phyloP scores from a whole-genome alignment of 2,329 filamentous ascomycete genomes.

The Anthostomella pinea region DNA sequence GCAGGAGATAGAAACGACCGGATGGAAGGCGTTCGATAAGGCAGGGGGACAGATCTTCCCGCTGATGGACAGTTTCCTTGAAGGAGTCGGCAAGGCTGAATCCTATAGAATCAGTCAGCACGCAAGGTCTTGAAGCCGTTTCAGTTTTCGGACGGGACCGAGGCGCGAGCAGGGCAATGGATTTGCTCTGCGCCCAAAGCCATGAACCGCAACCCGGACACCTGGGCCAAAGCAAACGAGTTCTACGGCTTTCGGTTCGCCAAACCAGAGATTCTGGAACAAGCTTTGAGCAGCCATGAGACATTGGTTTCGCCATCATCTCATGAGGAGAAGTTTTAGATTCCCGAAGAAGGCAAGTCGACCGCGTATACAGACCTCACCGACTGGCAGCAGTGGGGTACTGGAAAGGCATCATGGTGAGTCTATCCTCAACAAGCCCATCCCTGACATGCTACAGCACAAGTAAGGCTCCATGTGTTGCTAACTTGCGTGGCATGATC shows the following conservation, averaged over 20 bases:
- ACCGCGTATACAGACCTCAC: conserved; percentile 1
- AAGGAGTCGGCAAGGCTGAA: conserved; percentile 21
- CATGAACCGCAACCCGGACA: conserved; percentile 3
- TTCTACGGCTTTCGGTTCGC: conserved; percentile 14
- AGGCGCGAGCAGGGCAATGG: conserved; percentile 4
- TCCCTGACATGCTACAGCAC: too few species aligned
- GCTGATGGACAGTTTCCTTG: conserved; percentile 23
- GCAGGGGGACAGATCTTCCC: conserved; percentile 9
- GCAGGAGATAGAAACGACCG: conserved; percentile 1
- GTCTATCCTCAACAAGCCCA: too few species aligned
- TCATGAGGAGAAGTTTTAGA: not conserved
- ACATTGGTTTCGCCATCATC: too few species aligned
- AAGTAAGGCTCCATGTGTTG: too few species aligned
- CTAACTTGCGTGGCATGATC: too few species aligned
- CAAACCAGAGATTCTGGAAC: not conserved
- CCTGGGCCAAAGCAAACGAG: not conserved
- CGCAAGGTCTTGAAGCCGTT: conserved; percentile 7
- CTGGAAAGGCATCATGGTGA: conserved; percentile 6
- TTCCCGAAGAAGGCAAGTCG: not conserved
- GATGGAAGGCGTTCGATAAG: conserved; percentile 3
- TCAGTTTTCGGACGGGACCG: conserved; percentile 8
- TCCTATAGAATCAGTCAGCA: conserved; percentile 20
- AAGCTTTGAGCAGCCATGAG: too few species aligned
- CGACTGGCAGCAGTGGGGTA: conserved; percentile 3
- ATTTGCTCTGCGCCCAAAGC: conserved; percentile 4